These are phyloP conservation scores for Gryganskiella cystojenkinii DNA, from an alignment of 192 early-diverging fungal genomes.

Conservation along the genomic window DNA sequence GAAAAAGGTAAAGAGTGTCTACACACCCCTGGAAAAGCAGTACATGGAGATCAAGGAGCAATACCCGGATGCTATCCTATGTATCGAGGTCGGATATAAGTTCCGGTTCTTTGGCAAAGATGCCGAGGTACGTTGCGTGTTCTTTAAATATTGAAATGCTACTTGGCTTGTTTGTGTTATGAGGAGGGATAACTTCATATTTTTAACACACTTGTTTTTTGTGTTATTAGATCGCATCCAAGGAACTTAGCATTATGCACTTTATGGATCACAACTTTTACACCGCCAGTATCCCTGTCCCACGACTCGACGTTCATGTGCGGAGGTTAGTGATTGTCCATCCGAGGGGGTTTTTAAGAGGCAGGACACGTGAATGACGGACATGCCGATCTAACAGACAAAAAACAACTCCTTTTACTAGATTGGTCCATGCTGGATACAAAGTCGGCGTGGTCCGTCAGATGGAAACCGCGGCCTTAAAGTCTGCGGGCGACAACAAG, in stretches of 20 bases:
- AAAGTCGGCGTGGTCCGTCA: slow-evolving; percentile 90
- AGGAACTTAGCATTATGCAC: slow-evolving; percentile 83
- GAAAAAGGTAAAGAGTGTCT: slow-evolving; percentile 52
- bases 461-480: slow-evolving; percentile 87
- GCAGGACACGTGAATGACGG: no score
- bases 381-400: no score
- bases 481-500: slow-evolving; percentile 76
- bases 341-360: no score
- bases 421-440: slow-evolving; percentile 83
- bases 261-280: slow-evolving; percentile 82
- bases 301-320: slow-evolving; percentile 85
- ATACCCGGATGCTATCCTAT: slow-evolving; percentile 79
- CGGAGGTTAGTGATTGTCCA: slow-evolving; percentile 66
- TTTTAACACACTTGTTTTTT: neutral
- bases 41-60: slow-evolving; percentile 77
- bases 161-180: neutral
- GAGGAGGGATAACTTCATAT: neutral
- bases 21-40: slow-evolving; percentile 89
- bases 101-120: slow-evolving; percentile 93
- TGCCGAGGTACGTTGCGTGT: slow-evolving; percentile 70
- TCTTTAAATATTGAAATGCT: neutral
- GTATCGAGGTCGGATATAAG: slow-evolving; percentile 96
- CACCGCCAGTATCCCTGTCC: slow-evolving; percentile 83
- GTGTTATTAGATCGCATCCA: slow-evolving; percentile 70
- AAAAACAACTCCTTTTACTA: slow-evolving; percentile 38